A percentile compares a stretch with the other conserved stretches of the same genome.
Conservation (phyloP, 352 stramenopile species). For the Globisporangium camurandrum region DNA sequence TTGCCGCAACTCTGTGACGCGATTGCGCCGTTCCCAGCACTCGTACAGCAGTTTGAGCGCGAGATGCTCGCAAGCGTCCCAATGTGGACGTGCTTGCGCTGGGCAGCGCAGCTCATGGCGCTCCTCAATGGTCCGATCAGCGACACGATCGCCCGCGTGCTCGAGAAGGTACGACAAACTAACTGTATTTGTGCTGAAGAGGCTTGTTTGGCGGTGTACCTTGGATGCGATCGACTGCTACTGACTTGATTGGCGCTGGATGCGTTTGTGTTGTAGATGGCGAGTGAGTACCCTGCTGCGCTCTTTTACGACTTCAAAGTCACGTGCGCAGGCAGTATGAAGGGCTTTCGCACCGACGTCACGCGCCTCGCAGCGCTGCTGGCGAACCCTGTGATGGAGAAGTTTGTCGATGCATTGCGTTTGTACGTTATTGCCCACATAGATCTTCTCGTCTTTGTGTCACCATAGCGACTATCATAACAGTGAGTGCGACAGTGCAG, state of each 20-base stretch:
- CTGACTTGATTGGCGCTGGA: constrained; percentile 2
- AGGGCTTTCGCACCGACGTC: constrained; percentile 36
- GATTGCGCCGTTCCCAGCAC: constrained; percentile 35
- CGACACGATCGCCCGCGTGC: constrained; percentile 41
- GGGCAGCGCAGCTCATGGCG: constrained; percentile 72
- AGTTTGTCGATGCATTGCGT: constrained; percentile 69
- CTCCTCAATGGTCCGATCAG: constrained; percentile 51
- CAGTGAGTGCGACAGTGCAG: no score
- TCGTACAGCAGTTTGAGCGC: constrained; percentile 39
- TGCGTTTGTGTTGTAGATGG: constrained; percentile 32
- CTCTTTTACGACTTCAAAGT: constrained; percentile 84
- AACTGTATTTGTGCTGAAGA: not conserved
- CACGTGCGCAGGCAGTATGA: constrained; percentile 31
- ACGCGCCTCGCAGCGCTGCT: constrained; percentile 38
- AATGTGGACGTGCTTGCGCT: constrained; percentile 75
- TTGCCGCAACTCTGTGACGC: constrained; percentile 68
- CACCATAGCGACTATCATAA: no score
- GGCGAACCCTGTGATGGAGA: constrained; percentile 69
- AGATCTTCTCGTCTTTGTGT: no score
- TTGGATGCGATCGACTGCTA: not conserved
- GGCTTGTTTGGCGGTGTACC: not conserved
- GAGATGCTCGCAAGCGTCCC: constrained; percentile 39
- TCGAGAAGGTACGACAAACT: constrained; percentile 56
- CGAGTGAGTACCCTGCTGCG: constrained; percentile 55
- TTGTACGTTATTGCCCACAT: no score